Base-by-base conservation (phyloP, 2,329 filamentous ascomycete species). In the Colletotrichum costaricense region DNA sequence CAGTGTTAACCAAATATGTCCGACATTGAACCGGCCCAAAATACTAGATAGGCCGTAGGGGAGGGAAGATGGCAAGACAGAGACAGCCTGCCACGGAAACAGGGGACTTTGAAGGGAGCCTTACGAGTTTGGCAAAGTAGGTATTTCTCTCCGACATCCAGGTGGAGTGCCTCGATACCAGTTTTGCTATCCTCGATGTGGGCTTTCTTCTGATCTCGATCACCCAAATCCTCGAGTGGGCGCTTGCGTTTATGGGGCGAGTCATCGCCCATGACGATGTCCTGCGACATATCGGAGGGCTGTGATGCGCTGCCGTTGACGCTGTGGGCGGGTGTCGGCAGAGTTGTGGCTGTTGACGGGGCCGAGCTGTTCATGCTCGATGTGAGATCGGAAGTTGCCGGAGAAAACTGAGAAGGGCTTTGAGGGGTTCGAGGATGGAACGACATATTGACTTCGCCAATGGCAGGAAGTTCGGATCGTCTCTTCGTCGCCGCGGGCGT, bases 361-460 rank as follows among this genome's bases (percentile, higher is more conserved):
- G 88, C 88, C 69, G 88, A 89, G 76, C 82, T 85, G 77, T 85
- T 86, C 80, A 86, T 84, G 84, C 86, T 89, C 73, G 84, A 84
- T 78, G 82, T 83, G 76, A 83, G 84, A 78, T 89, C 88, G 80
- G 85, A 87, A 76, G 86, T 88, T 78, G 84, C 87, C 75, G 88
- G 88, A 76, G 88, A 91, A 79, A 87, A 85, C 80, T 91, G 88
- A 80, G 89, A 91, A 80, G 90, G 90, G 81, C 90, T 92, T 86
- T 92, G 90, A 80, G 91, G 91, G 78, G 90, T 92, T 79, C 90
- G 90, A 78, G 90, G 90, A 81, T 92, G 90, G 86, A 89, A 91
- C 84, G 89, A 90, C 90, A 92, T 92, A 82, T 82, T 88, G 84
- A 82, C 81, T 78, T 77, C 81, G 77, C 78, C 75, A 76, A 74